Evolutionary conservation across 805 yeast genomes (phyloP), one percentile per base, ranked within the genome.

Genomic region (Lipomyces starkeyi): DNA sequence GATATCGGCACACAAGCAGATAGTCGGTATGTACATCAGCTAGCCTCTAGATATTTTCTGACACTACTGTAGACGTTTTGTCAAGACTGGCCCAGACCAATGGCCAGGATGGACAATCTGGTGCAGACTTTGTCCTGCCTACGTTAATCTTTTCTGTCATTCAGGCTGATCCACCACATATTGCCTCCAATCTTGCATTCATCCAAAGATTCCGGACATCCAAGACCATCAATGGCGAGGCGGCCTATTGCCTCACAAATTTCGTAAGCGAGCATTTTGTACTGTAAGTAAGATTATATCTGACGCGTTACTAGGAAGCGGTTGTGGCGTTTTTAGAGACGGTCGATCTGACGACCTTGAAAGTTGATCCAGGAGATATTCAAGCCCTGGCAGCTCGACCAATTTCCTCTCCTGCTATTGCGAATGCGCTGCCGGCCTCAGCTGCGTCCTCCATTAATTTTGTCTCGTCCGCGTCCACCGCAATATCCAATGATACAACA

Each of bases 211-310:
- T 80, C 70, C 75, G 84, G 34, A 78, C 81, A 49, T 63, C 70
- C 6, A 64, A 71, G 7, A 72, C 72, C 6, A 63, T 81, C 13
- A 71, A 73, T 32, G 84, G 84, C 25, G 82, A 80, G 63, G 69
- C 77, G 8, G 74, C 78, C 49, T 81, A 82, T 70, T 80, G 83
- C 68, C 72, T 81, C 53, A 81, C 84, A 22, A 81, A 82, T 66
- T 73, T 80, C 52, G 70, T 66, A 66, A 17, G 69, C 54, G 2
- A 17, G 8, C n/a, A 43, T 13, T 5, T 13, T 37, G 49, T 17
- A n/a, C 14, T 27, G 14, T 27, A n/a, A n/a, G 9, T 9, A 14
- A 17, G 13, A 6, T 7, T 43, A 5, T 6, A 14, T 11, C 53
- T 20, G 27, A 47, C 49, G 13, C 32, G 13, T 27, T 43, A 59